Conservation (phyloP, 2,329 filamentous ascomycete species). For the Botrytis elliptica region DNA sequence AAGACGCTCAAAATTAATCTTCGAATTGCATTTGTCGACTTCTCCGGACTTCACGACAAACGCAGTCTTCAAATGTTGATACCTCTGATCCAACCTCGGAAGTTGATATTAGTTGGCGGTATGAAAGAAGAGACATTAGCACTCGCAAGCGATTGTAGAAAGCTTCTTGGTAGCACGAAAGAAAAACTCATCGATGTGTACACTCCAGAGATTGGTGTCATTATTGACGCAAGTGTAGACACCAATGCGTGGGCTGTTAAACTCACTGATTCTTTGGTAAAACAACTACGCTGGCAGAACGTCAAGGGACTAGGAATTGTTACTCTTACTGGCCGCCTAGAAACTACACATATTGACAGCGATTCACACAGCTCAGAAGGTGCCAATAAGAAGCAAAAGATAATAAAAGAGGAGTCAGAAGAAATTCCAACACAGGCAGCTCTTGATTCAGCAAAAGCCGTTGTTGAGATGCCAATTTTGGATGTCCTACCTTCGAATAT, state of each 20-base stretch:
- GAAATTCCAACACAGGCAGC: conserved; percentile 31
- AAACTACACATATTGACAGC: conserved; percentile 49
- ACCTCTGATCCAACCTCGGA: conserved; percentile 88
- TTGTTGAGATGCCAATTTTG: conserved; percentile 41
- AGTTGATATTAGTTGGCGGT: conserved; percentile 88
- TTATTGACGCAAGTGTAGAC: conserved; percentile 89
- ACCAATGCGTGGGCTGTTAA: conserved; percentile 97
- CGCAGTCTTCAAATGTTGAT: conserved; percentile 93
- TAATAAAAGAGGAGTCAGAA: conserved; percentile 47
- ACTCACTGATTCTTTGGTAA: conserved; percentile 79
- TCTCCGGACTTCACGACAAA: conserved; percentile 88
- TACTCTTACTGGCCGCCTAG: conserved; percentile 76
- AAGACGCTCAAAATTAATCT: conserved; percentile 67
- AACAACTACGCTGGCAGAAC: conserved; percentile 90
- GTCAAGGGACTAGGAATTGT: conserved; percentile 88
- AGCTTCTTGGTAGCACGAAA: conserved; percentile 53
- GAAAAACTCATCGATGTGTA: conserved; percentile 67
- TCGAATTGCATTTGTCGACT: conserved; percentile 85
- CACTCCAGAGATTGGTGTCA: conserved; percentile 70
- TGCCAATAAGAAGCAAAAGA: conserved; percentile 46
- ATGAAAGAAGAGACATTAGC: conserved; percentile 73
- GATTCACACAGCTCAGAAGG: conserved; percentile 40
- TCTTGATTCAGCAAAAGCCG: conserved; percentile 24
- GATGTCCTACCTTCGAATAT: conserved; percentile 55
- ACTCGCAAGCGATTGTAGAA: conserved; percentile 77